Evolutionary conservation across 2,329 filamentous ascomycete species (phyloP).

Genomic region (Trichothecium roseum): DNA sequence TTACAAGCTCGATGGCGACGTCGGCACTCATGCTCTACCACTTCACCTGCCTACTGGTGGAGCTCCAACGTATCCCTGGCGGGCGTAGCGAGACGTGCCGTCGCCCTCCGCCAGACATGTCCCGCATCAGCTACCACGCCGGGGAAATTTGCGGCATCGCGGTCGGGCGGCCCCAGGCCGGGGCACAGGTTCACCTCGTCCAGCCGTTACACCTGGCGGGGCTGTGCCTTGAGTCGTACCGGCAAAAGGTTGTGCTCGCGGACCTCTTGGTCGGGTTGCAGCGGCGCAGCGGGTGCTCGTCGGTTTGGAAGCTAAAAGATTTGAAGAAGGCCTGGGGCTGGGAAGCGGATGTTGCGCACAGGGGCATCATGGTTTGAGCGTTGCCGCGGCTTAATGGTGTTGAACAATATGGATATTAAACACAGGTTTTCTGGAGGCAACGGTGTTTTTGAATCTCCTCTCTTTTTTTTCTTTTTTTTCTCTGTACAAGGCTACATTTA

Average conservation of each 20-base stretch:
- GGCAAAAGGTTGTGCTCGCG: slow-evolving; percentile 4
- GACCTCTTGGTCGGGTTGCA: slow-evolving; percentile 5
- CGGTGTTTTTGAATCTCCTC: too few species aligned
- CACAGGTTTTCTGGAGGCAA: too few species aligned
- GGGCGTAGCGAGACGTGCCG: background rate
- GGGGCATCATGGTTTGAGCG: too few species aligned
- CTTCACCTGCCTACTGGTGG: slow-evolving; percentile 8
- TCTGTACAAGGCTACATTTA: too few species aligned
- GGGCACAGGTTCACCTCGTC: slow-evolving; percentile 5
- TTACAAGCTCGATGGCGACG: slow-evolving; percentile 9
- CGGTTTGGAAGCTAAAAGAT: background rate
- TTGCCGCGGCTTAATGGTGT: too few species aligned
- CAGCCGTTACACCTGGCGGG: slow-evolving; percentile 7
- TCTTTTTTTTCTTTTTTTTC: too few species aligned
- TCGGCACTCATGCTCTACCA: slow-evolving; percentile 9
- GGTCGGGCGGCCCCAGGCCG: slow-evolving; percentile 4
- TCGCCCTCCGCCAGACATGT: background rate
- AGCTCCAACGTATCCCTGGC: slow-evolving; percentile 7
- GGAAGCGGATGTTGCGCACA: too few species aligned
- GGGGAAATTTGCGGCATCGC: slow-evolving; percentile 7
- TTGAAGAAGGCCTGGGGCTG: too few species aligned
- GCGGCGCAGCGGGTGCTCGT: slow-evolving; percentile 5
- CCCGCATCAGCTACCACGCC: slow-evolving; percentile 6
- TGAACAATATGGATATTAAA: too few species aligned
- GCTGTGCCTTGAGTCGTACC: slow-evolving; percentile 6